A percentile compares a stretch with the other conserved stretches of the same genome.
phyloP scores from a whole-genome alignment of 768 basidiomycete species.

The Termitomyces sp. region DNA sequence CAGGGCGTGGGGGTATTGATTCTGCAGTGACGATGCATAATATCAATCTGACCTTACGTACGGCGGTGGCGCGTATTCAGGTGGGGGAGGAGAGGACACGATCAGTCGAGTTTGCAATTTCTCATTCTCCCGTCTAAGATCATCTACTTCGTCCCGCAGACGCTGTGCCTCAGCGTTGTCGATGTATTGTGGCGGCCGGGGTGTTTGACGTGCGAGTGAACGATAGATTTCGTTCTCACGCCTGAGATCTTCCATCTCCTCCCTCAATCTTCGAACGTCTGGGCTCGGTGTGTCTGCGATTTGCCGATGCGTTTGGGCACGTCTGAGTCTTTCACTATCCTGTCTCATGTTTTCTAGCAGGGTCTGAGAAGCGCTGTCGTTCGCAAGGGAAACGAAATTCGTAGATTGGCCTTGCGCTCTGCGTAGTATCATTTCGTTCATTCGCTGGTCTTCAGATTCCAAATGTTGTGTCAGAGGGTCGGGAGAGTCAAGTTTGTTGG shows the following conservation, averaged over 20 bases:
- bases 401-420: not conserved
- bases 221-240: slow-evolving; percentile 9
- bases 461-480: not conserved
- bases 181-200: not conserved
- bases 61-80: not conserved
- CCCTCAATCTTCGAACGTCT: not conserved
- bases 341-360: slow-evolving; percentile 9
- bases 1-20: too few relatives aligned
- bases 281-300: not conserved
- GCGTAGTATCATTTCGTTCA: not conserved
- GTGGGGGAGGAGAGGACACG: not conserved
- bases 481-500: not conserved
- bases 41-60: not conserved
- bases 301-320: not conserved
- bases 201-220: not conserved
- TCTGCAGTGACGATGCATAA: not conserved
- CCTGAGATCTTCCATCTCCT: slow-evolving; percentile 8
- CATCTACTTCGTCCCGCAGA: not conserved
- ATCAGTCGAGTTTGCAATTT: not conserved
- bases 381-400: not conserved
- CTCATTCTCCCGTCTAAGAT: slow-evolving; percentile 1
- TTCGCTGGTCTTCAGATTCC: not conserved
- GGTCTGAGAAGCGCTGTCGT: slow-evolving; percentile 1
- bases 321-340: slow-evolving; percentile 4
- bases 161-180: not conserved